These are phyloP conservation scores for Trapa bicornis DNA, from an alignment of 345 rosid genomes.

Conservation along the genomic window DNA sequence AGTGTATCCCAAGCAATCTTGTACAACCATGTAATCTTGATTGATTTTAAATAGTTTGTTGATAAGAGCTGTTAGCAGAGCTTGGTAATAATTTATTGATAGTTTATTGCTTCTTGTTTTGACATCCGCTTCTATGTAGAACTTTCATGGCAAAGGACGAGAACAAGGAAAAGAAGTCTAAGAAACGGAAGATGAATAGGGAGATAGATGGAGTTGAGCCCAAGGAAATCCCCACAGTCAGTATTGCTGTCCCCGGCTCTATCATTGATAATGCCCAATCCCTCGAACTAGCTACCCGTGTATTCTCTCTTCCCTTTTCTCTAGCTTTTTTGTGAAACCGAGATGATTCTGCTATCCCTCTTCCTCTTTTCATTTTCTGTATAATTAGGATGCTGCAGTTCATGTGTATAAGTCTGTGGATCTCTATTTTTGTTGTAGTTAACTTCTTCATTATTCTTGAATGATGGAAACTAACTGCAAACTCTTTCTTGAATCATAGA, in stretches of 20 bases:
- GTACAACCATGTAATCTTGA: no score
- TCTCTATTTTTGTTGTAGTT: no score
- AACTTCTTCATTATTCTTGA: no score
- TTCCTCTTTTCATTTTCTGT: not conserved
- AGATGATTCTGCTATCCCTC: not conserved
- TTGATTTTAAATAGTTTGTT: no score
- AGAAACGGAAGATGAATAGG: conserved; percentile 23
- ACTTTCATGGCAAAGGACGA: conserved; percentile 46
- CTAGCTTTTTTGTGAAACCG: not conserved
- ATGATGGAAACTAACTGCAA: not conserved
- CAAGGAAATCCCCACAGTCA: conserved; percentile 44
- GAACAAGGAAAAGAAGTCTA: conserved; percentile 1
- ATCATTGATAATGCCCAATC: conserved; percentile 91
- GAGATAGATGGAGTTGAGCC: conserved; percentile 10
- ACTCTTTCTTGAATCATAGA: no score
- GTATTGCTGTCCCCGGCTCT: conserved; percentile 86
- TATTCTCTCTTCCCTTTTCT: conserved; percentile 18
- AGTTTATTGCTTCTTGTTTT: not conserved
- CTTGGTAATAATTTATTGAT: no score
- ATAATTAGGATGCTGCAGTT: not conserved
- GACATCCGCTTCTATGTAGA: not conserved
- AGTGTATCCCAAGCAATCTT: no score
- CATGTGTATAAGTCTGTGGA: not conserved
- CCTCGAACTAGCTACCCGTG: conserved; percentile 86
- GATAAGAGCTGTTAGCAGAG: no score